A percentile compares a stretch with the other conserved stretches of the same genome.
These are phyloP conservation scores for Stereocaulon alpinum DNA, from an alignment of 495 filamentous ascomycete genomes.

Conservation along the genomic window DNA sequence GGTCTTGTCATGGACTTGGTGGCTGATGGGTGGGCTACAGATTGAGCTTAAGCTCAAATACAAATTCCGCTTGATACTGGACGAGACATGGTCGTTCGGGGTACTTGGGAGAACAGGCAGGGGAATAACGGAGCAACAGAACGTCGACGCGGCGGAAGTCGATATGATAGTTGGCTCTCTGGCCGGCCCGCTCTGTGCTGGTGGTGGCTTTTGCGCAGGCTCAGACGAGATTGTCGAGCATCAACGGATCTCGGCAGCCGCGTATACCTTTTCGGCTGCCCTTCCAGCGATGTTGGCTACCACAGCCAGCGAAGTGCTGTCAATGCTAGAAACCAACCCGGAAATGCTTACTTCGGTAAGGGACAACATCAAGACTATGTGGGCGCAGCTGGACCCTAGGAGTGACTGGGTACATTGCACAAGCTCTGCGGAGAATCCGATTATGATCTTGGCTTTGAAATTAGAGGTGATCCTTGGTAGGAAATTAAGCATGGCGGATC, in stretches of 20 bases:
- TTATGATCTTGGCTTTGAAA: slow-evolving; percentile 79
- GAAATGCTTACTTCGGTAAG: slow-evolving; percentile 65
- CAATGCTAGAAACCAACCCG: slow-evolving; percentile 71
- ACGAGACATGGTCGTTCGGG: slow-evolving; percentile 95
- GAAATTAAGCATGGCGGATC: slow-evolving; percentile 56
- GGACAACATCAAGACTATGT: slow-evolving; percentile 72
- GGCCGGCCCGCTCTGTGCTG: slow-evolving; percentile 79
- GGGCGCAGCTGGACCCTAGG: slow-evolving; percentile 76
- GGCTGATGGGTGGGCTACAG: slow-evolving; percentile 30
- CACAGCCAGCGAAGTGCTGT: slow-evolving; percentile 82
- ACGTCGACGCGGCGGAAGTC: slow-evolving; percentile 79
- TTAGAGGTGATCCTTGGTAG: slow-evolving; percentile 66
- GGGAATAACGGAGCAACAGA: slow-evolving; percentile 89
- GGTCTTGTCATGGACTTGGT: background rate
- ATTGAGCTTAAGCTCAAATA: slow-evolving; percentile 86
- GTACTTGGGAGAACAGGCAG: slow-evolving; percentile 83
- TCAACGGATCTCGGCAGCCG: slow-evolving; percentile 78
- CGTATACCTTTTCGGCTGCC: slow-evolving; percentile 92
- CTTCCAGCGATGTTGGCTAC: slow-evolving; percentile 88
- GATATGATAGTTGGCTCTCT: slow-evolving; percentile 96
- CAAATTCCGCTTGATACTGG: slow-evolving; percentile 94
- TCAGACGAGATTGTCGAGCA: slow-evolving; percentile 85
- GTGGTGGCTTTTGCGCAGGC: slow-evolving; percentile 92
- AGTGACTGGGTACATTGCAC: slow-evolving; percentile 89
- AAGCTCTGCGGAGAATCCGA: slow-evolving; percentile 72